These are phyloP conservation scores for Pharnaceum exiguum DNA, from an alignment of 148 eudicot species.

Conservation along the genomic window DNA sequence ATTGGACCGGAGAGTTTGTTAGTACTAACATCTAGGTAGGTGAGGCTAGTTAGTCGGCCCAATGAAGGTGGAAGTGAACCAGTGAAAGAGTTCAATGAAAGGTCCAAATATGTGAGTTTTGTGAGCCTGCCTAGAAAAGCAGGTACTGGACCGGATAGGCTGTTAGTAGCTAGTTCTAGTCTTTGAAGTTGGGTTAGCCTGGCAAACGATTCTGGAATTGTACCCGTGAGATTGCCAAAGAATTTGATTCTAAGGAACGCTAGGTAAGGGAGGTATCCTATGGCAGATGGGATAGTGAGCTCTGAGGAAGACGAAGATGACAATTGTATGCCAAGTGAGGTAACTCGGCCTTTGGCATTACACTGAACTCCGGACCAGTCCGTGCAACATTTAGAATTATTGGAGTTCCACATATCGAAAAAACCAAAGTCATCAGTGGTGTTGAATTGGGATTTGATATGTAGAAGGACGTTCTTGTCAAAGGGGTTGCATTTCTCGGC, in stretches of 20 bases:
- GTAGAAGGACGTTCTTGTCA: slow-evolving; percentile 14
- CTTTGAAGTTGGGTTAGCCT: neutral
- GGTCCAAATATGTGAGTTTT: slow-evolving; percentile 11
- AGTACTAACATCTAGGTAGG: neutral
- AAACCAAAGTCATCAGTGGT: slow-evolving; percentile 4
- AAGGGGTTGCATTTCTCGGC: neutral
- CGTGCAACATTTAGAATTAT: slow-evolving; percentile 6
- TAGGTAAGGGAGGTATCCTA: neutral
- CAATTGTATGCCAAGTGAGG: no score
- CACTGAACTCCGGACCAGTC: neutral
- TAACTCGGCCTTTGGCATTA: neutral
- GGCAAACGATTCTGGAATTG: neutral
- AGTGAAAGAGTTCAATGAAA: slow-evolving; percentile 17
- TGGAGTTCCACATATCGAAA: slow-evolving; percentile 14
- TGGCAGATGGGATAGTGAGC: neutral
- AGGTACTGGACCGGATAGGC: slow-evolving; percentile 35
- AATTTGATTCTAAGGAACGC: neutral
- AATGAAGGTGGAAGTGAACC: slow-evolving; percentile 11
- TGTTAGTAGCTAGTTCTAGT: slow-evolving; percentile 8
- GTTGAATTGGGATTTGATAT: slow-evolving; percentile 9
- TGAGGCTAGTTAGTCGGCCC: neutral
- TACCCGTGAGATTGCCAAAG: neutral
- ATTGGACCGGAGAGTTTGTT: neutral
- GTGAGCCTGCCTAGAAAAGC: slow-evolving; percentile 19
- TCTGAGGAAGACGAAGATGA: neutral